Evolutionary conservation across 2,329 filamentous ascomycete genomes (phyloP), one percentile per base, ranked within the genome.

Genomic region (Hymenoscyphus linearis): DNA sequence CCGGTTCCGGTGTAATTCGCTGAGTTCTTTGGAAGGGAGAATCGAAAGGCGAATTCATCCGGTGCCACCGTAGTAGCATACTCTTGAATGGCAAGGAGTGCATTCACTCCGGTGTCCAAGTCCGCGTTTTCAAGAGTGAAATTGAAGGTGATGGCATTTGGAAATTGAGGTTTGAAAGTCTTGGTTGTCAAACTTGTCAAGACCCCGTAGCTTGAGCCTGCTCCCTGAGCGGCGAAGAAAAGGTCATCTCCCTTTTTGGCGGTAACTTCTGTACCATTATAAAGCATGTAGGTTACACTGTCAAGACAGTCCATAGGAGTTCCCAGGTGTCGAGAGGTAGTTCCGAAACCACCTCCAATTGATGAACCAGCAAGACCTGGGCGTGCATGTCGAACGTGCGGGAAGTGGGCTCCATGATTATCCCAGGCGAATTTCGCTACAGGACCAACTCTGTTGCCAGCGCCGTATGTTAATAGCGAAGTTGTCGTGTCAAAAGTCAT

Each of bases 301-400:
- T 56, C 52, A 10, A 65, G 35, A 34, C 47, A 36, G 40, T 65
- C 63, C 63, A 65, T 65, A 18, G 63, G 59, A 0, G 63, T 65
- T 2, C 63, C 61, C 2, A 61, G 47, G 13, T 58, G 61, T 26
- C 63, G 44, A 12, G 60, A 62, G 13, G 61, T 63, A 4, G 53
- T 50, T 52, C 61, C 61, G 16, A 59, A 65, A 6, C 63, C 63
- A 55, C 63, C 61, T 12, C 63, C 63, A 54, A 65, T 65, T 1
- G 50, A 60, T 2, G 59, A 61, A 3, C 63, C 63, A 4, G 52
- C 59, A 6, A 65, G 54, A 9, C 63, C 63, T 3, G 59, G 56
- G 16, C 59, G 59, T 18, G 54, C 61, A 50, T 58, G 56, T 37
- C 63, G 47, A 14, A 65, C 61, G 25, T 63, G 61, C 13, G 63